A percentile compares a stretch with the other conserved stretches of the same genome.
These are phyloP conservation scores for Erysimum cheiranthoides DNA, from an alignment of 345 rosid species.

Conservation along the genomic window DNA sequence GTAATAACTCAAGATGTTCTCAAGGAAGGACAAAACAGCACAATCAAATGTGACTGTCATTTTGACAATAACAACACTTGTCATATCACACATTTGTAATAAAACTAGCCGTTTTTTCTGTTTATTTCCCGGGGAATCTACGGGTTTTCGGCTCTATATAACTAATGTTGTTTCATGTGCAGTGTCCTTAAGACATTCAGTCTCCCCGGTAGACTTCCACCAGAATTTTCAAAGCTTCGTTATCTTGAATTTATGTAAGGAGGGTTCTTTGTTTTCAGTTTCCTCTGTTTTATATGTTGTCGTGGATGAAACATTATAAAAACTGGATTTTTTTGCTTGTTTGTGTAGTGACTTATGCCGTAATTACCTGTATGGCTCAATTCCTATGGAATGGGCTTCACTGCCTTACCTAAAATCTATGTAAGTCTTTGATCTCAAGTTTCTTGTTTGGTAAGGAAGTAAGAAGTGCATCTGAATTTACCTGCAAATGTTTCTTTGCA, in stretches of 20 bases:
- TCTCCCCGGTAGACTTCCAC: conserved; percentile 76
- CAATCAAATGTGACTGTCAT: conserved; percentile 40
- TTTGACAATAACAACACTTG: conserved; percentile 45
- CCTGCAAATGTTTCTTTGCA: conserved; percentile 36
- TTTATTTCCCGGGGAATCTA: background rate
- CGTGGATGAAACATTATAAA: background rate
- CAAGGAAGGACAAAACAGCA: conserved; percentile 41
- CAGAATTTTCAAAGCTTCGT: conserved; percentile 61
- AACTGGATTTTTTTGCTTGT: background rate
- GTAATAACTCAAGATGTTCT: conserved; percentile 37
- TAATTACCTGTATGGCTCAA: conserved; percentile 62
- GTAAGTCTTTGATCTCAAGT: conserved; percentile 47
- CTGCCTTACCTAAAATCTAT: conserved; percentile 49
- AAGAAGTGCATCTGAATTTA: conserved; percentile 18
- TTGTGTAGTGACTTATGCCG: conserved; percentile 63
- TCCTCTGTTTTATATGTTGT: conserved; percentile 10
- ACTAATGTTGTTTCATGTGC: conserved; percentile 28
- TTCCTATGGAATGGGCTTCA: conserved; percentile 68
- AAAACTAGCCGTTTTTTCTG: background rate
- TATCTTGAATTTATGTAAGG: conserved; percentile 63
- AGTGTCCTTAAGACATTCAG: conserved; percentile 56
- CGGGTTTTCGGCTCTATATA: background rate
- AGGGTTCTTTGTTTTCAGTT: background rate
- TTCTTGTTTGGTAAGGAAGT: conserved; percentile 17
- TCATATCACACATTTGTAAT: conserved; percentile 47